Conservation (phyloP, 768 basidiomycete genomes). For the Rhodosporidiobolus sp. region DNA sequence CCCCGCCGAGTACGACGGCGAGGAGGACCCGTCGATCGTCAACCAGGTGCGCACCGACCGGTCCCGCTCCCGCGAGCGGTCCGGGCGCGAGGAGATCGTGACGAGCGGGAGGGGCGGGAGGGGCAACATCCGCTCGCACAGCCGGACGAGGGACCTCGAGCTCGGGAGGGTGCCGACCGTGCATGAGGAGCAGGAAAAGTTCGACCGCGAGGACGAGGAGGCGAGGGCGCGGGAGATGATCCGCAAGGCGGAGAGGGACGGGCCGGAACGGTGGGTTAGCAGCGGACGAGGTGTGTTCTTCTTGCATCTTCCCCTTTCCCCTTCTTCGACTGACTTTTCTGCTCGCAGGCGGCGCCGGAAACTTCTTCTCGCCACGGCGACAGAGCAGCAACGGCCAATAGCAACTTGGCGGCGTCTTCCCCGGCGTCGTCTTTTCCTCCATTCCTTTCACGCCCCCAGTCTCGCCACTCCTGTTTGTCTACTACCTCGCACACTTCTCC, state of each 20-base stretch:
- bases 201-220: slow-evolving; percentile 20
- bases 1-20: slow-evolving; percentile 9
- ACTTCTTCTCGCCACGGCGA: slow-evolving; percentile 7
- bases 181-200: slow-evolving; percentile 28
- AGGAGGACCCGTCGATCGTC: slow-evolving; percentile 27
- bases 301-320: neutral
- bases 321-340: too few species aligned
- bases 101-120: slow-evolving; percentile 29
- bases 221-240: slow-evolving; percentile 13
- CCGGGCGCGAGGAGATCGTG: slow-evolving; percentile 6
- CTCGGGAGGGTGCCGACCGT: slow-evolving; percentile 30
- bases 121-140: slow-evolving; percentile 31
- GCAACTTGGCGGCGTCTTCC: neutral
- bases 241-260: slow-evolving; percentile 23
- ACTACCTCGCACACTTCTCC: neutral
- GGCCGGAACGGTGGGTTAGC: slow-evolving; percentile 27
- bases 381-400: neutral
- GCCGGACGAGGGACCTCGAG: slow-evolving; percentile 25
- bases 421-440: neutral
- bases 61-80: slow-evolving; percentile 17
- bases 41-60: slow-evolving; percentile 13
- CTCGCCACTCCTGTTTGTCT: neutral
- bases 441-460: neutral
- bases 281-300: slow-evolving; percentile 25
- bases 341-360: slow-evolving; percentile 26